Conservation (phyloP, 345 rosid species). For the Eucalyptus sp. region DNA sequence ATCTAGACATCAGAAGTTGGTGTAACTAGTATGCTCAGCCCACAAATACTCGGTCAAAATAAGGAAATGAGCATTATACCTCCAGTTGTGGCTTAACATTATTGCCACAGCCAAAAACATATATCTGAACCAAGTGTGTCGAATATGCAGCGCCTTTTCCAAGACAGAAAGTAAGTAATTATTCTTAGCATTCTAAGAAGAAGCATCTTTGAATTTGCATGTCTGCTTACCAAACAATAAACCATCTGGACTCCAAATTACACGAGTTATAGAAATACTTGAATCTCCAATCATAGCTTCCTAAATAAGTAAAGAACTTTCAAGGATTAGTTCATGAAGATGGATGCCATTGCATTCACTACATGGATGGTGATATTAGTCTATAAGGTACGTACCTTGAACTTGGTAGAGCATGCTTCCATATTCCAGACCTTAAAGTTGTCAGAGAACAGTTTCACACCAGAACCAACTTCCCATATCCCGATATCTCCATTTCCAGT, state of each 20-base stretch:
- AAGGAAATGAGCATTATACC: neutral
- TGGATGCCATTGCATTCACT: neutral
- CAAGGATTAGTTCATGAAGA: neutral
- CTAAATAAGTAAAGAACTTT: slow-evolving; percentile 8
- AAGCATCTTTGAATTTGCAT: neutral
- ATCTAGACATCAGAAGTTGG: slow-evolving; percentile 24
- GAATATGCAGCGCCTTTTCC: slow-evolving; percentile 36
- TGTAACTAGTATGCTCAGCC: neutral
- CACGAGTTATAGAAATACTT: slow-evolving; percentile 19
- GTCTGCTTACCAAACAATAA: slow-evolving; percentile 26
- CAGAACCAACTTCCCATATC: slow-evolving; percentile 54
- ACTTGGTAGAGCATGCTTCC: slow-evolving; percentile 28
- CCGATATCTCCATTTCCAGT: slow-evolving; percentile 37
- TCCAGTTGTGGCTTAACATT: slow-evolving; percentile 23
- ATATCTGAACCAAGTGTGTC: slow-evolving; percentile 29
- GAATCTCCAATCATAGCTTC: slow-evolving; percentile 24
- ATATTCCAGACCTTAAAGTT: slow-evolving; percentile 68
- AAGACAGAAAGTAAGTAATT: neutral
- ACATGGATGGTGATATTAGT: neutral
- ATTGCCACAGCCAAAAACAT: neutral
- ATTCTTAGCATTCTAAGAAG: neutral
- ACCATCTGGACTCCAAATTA: slow-evolving; percentile 48
- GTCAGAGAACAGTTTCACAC: slow-evolving; percentile 31
- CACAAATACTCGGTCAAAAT: neutral
- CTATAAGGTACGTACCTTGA: slow-evolving; percentile 16